A percentile compares a stretch with the other conserved stretches of the same genome.
Evolutionary conservation across 768 basidiomycete genomes (phyloP).

Genomic region (Phlebiopsis gigantea): DNA sequence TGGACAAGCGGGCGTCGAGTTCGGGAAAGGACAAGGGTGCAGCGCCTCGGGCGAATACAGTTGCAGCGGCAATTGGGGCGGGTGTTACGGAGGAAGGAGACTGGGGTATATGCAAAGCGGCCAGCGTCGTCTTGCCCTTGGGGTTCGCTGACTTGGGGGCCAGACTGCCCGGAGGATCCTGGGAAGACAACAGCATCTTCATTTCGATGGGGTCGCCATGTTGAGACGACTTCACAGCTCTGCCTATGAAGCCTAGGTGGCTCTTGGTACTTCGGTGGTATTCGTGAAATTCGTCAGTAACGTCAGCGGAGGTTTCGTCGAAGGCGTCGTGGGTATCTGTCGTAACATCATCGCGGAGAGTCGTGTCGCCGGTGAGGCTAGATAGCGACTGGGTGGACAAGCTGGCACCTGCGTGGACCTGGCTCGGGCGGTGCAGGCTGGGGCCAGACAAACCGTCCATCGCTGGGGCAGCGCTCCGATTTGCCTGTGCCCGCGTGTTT

Average conservation of each 20-base stretch:
- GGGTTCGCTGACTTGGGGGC: background rate
- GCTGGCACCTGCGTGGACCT: constrained; percentile 6
- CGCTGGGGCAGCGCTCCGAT: background rate
- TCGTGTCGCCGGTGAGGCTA: background rate
- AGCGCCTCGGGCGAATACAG: constrained; percentile 54
- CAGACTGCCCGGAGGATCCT: background rate
- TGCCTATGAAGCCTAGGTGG: background rate
- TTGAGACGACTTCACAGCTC: background rate
- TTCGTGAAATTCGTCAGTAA: constrained; percentile 10
- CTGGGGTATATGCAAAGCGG: background rate
- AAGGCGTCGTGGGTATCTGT: background rate
- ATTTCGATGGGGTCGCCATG: constrained; percentile 1
- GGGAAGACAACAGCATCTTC: background rate
- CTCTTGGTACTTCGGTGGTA: background rate
- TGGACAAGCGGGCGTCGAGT: constrained; percentile 53
- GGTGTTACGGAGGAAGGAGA: constrained; percentile 22
- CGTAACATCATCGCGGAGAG: background rate
- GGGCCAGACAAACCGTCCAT: constrained; percentile 1
- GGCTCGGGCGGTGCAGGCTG: background rate
- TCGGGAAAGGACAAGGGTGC: constrained; percentile 55
- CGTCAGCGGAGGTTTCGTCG: constrained; percentile 11
- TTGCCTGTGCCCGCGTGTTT: background rate
- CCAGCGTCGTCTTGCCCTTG: background rate
- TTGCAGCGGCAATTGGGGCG: constrained; percentile 47
- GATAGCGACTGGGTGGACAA: constrained; percentile 11